Conservation (phyloP, 2,329 filamentous ascomycete genomes). For the Talaromyces sp. region DNA sequence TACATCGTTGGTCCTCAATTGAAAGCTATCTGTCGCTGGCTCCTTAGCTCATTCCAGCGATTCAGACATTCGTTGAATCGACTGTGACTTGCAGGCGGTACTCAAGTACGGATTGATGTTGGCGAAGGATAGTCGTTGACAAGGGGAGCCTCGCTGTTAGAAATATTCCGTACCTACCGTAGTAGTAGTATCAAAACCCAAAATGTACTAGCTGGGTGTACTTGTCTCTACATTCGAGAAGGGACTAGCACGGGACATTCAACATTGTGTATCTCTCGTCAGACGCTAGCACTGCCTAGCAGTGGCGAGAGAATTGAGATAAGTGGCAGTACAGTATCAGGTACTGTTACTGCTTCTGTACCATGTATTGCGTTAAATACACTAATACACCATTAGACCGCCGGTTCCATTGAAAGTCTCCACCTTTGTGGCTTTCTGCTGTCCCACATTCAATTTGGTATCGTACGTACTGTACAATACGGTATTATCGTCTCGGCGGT, state of each 20-base stretch:
- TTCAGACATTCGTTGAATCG: background rate
- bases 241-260: background rate
- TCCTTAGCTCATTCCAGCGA: background rate
- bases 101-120: background rate
- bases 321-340: background rate
- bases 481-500: background rate
- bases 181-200: too few species aligned
- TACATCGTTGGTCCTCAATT: background rate
- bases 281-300: background rate
- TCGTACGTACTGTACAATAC: background rate
- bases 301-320: background rate
- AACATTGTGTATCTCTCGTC: background rate
- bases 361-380: background rate
- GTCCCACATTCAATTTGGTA: background rate
- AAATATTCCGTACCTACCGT: background rate
- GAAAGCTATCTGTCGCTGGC: background rate
- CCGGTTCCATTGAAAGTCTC: background rate
- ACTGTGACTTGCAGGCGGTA: background rate
- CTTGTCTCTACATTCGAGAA: background rate
- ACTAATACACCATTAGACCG: background rate
- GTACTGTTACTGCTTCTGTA: background rate
- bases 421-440: background rate
- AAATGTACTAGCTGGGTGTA: background rate
- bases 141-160: background rate
- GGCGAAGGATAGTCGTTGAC: background rate